These are phyloP conservation scores for Phyllosticta paracitricarpa DNA, from an alignment of 2,329 filamentous ascomycete genomes.

Conservation along the genomic window DNA sequence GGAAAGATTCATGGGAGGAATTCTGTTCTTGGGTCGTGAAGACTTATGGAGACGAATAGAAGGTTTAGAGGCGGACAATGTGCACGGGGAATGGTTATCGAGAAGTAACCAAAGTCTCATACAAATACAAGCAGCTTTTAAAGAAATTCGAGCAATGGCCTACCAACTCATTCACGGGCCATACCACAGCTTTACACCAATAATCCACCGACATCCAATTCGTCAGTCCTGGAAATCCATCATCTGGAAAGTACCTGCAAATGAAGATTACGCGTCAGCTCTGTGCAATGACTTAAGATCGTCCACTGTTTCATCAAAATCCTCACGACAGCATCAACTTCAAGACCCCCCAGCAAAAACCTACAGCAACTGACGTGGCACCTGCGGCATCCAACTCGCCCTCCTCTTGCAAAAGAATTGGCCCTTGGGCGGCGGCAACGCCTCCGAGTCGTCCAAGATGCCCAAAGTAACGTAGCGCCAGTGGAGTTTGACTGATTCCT, in stretches of 20 bases:
- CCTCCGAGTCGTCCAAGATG: constrained; percentile 17
- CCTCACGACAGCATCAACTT: not conserved
- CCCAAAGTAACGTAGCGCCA: constrained; percentile 19
- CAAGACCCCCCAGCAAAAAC: not conserved
- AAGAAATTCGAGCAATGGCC: too few species aligned
- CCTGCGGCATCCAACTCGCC: constrained; percentile 17
- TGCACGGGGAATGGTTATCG: not conserved
- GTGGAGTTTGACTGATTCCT: constrained; percentile 16
- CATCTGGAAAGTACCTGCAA: constrained; percentile 11
- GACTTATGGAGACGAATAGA: constrained; percentile 17
- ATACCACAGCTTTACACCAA: not conserved
- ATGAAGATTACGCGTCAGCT: not conserved
- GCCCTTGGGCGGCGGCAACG: constrained; percentile 40
- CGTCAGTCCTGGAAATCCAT: constrained; percentile 13
- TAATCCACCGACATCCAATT: too few species aligned
- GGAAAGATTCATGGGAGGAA: constrained; percentile 46
- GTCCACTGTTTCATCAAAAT: not conserved
- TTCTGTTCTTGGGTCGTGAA: constrained; percentile 48
- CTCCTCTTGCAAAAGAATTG: constrained; percentile 60
- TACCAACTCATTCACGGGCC: too few species aligned
- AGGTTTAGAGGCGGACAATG: not conserved
- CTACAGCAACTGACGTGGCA: constrained; percentile 14
- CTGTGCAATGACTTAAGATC: not conserved
- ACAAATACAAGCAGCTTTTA: not conserved
- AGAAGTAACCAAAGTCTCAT: too few species aligned